Evolutionary conservation across 2,329 filamentous ascomycete species (phyloP), one percentile per base, ranked within the genome.

Genomic region (Lasiodiplodia gonubiensis): DNA sequence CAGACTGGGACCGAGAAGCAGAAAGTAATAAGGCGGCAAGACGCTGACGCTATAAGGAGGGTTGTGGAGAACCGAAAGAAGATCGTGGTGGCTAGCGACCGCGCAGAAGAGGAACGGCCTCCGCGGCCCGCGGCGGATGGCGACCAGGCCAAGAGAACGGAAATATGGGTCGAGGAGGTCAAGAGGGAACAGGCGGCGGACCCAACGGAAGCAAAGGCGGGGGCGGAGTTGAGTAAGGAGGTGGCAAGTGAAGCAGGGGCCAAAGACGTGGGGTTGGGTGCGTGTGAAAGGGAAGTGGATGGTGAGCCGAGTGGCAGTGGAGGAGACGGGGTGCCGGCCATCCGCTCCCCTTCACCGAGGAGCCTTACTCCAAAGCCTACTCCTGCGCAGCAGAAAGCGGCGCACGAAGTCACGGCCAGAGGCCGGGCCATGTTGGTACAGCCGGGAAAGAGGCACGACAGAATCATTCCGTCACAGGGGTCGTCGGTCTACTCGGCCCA

Each of bases 401-500:
- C 25, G 16, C 23, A 48, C 25, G 57, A 60, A 25, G 8, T 48
- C 12, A 23, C 16, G 3, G 23, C 33, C 10, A n/a, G 57, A 25
- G 57, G 57, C 8, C 23, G 57, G 27, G 18, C 57, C 11, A 60
- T 14, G 35, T 25, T 60, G 25, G 57, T 25, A n/a, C 39, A 60
- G 18, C 39, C 57, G 7, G 39, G 8, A 8, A 49, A 33, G 25
- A 33, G 18, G n/a, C 46, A 63, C 21, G 59, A 63, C 6, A 35
- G 10, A 18, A 21, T 25, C 12, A 27, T 63, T 16, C 59, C 46
- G n/a, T 63, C 59, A 14, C 30, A 35, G 18, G 46, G 39, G 5
- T 63, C 59, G 11, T 63, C 59, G 27, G 46, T 63, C 7, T 63
- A 63, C 30, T 63, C 59, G 6, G 23, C 30, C 4, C 42, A 27